Evolutionary conservation across 2,329 filamentous ascomycete species (phyloP).

Genomic region (Penicillium sp.): DNA sequence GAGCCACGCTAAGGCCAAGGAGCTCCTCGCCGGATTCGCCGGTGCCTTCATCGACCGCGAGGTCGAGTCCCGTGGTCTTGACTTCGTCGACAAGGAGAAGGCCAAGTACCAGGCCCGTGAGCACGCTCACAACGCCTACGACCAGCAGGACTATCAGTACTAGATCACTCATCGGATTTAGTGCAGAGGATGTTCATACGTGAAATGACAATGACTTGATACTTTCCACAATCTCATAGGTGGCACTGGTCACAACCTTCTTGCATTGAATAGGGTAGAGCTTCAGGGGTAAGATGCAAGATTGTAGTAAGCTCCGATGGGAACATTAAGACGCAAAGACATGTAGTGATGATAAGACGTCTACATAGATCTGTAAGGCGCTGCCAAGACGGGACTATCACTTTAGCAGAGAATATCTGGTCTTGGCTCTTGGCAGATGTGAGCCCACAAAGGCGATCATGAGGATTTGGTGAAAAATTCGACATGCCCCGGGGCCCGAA

Average conservation of each 20-base stretch:
- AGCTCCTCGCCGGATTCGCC: conserved; percentile 71
- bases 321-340: neutral
- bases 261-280: neutral
- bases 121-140: neutral
- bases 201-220: neutral
- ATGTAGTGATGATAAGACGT: neutral
- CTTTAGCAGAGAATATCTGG: neutral
- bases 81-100: conserved; percentile 60
- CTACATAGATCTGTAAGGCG: neutral
- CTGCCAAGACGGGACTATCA: conserved; percentile 3
- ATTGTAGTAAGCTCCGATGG: neutral
- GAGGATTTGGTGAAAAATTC: no score
- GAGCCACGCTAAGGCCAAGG: conserved; percentile 73
- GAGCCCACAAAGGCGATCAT: neutral
- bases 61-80: conserved; percentile 66
- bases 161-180: neutral
- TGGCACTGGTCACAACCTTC: neutral
- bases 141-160: neutral
- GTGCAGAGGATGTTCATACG: neutral
- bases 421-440: conserved; percentile 4
- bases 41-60: conserved; percentile 77
- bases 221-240: neutral
- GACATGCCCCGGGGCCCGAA: no score
- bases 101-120: conserved; percentile 58
- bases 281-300: neutral